A percentile compares a stretch with the other conserved stretches of the same genome.
Evolutionary conservation across 148 eudicot genomes (phyloP).

Genomic region (Tetragonia tetragonoides): DNA sequence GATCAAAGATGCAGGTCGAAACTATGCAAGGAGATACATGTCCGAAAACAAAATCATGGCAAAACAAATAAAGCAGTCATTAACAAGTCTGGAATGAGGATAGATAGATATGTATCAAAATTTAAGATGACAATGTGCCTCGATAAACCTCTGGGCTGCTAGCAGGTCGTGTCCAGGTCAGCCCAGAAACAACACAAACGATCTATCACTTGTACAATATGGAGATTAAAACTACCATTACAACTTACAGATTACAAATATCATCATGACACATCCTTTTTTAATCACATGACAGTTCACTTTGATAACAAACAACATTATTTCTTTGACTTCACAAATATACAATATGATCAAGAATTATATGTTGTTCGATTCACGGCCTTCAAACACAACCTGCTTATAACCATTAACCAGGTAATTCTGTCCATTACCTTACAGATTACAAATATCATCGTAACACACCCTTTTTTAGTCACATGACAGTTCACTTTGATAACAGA

Average conservation of each 20-base stretch:
- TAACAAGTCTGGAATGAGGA: neutral
- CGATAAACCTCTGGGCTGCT: neutral
- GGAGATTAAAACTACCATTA: constrained; percentile 4
- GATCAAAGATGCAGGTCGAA: constrained; percentile 14
- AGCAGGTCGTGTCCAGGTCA: neutral
- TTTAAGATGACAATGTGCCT: neutral
- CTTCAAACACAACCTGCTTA: neutral
- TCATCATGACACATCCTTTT: too few species aligned
- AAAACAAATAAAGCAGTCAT: constrained; percentile 1
- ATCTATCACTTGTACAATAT: neutral
- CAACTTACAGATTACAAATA: constrained; percentile 11
- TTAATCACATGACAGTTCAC: neutral
- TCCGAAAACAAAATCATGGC: constrained; percentile 3
- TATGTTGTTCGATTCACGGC: neutral
- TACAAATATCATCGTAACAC: constrained; percentile 1
- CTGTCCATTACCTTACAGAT: neutral
- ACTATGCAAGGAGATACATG: constrained; percentile 5
- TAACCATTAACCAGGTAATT: too few species aligned
- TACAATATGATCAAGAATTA: neutral
- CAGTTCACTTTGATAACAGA: neutral
- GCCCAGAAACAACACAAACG: neutral
- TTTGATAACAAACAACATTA: neutral
- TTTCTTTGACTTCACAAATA: neutral
- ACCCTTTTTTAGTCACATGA: neutral
- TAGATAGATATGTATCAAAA: neutral